Evolutionary conservation across 2,329 filamentous ascomycete genomes (phyloP).

Genomic region (Lasiodiplodia sp.): DNA sequence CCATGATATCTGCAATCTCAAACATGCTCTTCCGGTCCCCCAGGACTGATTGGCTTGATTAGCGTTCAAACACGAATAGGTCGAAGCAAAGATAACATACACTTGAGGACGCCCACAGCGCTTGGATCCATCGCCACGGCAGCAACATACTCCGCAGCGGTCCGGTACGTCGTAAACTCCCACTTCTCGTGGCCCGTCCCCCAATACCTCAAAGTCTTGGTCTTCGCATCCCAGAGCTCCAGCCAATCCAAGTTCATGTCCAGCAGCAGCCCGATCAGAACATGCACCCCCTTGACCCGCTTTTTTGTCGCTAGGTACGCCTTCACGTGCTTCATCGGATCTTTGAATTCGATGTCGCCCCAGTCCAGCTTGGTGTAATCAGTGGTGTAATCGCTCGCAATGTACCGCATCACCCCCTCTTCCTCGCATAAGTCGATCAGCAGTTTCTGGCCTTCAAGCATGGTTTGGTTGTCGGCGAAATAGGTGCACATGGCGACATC

Average conservation of each 20-base stretch:
- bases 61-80: background rate
- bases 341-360: background rate
- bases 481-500: background rate
- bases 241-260: background rate
- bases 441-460: background rate
- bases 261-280: background rate
- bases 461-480: background rate
- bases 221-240: background rate
- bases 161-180: background rate
- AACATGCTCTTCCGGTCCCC: background rate
- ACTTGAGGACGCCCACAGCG: background rate
- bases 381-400: background rate
- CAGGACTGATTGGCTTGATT: background rate
- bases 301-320: background rate
- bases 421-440: constrained; percentile 2
- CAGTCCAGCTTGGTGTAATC: background rate
- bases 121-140: background rate
- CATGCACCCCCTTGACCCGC: background rate
- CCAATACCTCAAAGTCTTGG: background rate
- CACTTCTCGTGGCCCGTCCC: background rate
- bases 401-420: background rate
- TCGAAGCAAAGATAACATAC: background rate
- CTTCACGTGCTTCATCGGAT: background rate
- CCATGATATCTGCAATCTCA: background rate
- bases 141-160: background rate